Conservation (phyloP, 2,329 filamentous ascomycete species). For the Laburnicola sp. region DNA sequence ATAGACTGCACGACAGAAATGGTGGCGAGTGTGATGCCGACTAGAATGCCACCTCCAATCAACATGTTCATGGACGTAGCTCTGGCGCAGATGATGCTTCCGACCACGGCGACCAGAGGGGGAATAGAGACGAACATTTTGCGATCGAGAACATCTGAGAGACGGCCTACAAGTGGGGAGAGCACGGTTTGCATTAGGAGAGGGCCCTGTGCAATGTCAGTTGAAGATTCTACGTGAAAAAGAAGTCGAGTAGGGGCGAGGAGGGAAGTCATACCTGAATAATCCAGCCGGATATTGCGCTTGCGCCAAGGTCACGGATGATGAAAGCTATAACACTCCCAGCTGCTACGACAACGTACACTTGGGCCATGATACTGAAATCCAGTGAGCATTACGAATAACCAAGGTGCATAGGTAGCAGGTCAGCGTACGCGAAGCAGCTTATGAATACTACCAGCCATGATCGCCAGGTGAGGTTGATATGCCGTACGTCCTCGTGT, state of each 20-base stretch:
- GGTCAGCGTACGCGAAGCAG: slow-evolving; percentile 49
- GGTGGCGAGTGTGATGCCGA: slow-evolving; percentile 58
- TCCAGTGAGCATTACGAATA: slow-evolving; percentile 5
- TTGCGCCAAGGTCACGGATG: slow-evolving; percentile 57
- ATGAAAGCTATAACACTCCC: slow-evolving; percentile 61
- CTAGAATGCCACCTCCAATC: slow-evolving; percentile 61
- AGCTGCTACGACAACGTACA: slow-evolving; percentile 60
- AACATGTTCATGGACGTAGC: slow-evolving; percentile 60
- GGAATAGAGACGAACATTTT: slow-evolving; percentile 58
- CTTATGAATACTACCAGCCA: slow-evolving; percentile 57
- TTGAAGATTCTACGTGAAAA: not conserved
- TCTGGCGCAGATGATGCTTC: slow-evolving; percentile 58
- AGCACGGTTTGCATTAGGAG: slow-evolving; percentile 61
- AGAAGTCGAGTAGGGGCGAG: too few relatives aligned
- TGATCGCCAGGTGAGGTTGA: slow-evolving; percentile 59
- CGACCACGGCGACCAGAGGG: slow-evolving; percentile 58
- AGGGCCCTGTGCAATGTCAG: slow-evolving; percentile 50
- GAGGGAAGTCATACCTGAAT: slow-evolving; percentile 50
- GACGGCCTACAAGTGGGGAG: slow-evolving; percentile 59
- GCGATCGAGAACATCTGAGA: slow-evolving; percentile 61
- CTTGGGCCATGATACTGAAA: slow-evolving; percentile 54
- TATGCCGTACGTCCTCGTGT: slow-evolving; percentile 40
- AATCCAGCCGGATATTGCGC: slow-evolving; percentile 58
- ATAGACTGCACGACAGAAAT: slow-evolving; percentile 61
- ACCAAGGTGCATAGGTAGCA: slow-evolving; percentile 13